Evolutionary conservation across 345 rosid species (phyloP), one percentile per base, ranked within the genome.

Genomic region (Salix arbutifolia): DNA sequence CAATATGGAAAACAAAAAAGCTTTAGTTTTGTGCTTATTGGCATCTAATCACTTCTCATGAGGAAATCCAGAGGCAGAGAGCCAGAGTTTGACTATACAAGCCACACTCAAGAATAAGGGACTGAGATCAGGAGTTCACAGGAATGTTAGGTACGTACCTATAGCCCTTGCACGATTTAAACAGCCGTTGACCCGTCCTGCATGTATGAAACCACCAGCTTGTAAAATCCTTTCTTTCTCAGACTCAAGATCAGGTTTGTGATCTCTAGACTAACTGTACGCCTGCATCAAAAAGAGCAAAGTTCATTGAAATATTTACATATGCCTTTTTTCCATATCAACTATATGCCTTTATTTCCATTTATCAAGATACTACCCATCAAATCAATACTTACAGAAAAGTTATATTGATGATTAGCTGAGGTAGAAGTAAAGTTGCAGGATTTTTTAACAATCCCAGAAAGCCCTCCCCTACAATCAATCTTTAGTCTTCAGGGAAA

Each of bases 121-220:
- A 56, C 62, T n/a, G 62, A 11, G 62, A 56, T n/a, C 62, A n/a
- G 62, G 61, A n/a, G 61, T 56, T 53, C 61, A 56, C 62, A 56
- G 14, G 62, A 58, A 58, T 58, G 62, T 35, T 21, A 48, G 68
- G 69, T 83, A 33, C 35, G 6, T 33, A 96, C 99, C 99, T 74
- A 96, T 96, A 60, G 99, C 99, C 81, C 98, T 90, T 61, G 98
- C 88, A 74, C 94, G 98, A 87, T 96, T 96, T 84, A 96, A 89
- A 83, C 97, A 89, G 81, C 96, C 99, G 85, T 96, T 96, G 78
- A 96, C 91, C 64, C 99, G 81, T 28, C 98, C 97, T 23, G 92
- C 93, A 58, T 93, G 96, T 74, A 96, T 93, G 83, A 92, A 96
- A 33, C 98, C 99, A 78, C 99, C 94, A 71, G 97, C 97, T 90